Evolutionary conservation across 2,329 filamentous ascomycete genomes (phyloP), one percentile per base, ranked within the genome.

Genomic region (Penicillium freii): DNA sequence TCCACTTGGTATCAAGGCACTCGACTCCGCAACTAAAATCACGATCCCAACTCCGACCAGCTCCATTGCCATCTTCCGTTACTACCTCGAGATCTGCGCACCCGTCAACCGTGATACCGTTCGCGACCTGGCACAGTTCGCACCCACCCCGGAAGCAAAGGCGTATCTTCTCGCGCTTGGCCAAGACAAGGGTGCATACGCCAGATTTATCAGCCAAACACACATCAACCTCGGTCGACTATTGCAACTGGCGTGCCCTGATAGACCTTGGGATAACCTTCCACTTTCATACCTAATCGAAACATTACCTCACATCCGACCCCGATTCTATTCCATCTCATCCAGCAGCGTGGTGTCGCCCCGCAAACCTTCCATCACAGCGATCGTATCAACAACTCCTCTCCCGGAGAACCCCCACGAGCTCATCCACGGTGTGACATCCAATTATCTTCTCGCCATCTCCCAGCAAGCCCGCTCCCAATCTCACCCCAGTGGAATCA

Each of bases 311-410:
- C 94, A 94, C 80, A 85, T 96, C 54, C 91, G 96, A 73, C 91
- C 92, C 19, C 89, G 92, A 47, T 96, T 95, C 82, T 97, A 96
- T 80, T 97, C 92, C 50, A 96, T 97, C 75, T 96, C 92, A 2
- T 96, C 92, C 2, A 70, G 67, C 47, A 70, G 66, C 36, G 62
- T 69, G 1, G 61, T 72, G 31, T 64, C 15, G 91, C 92, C 70
- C 0, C 67, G 68, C 23, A 71, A 68, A 51, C 60, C 65, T 19
- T 89, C 92, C 50, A 88, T 97, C 69, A 97, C 93, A 10, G 92
- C 91, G 46, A 88, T 96, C 34, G 91, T 97, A 57, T 92, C 96
- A 71, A 88, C 86, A 9, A 82, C 90, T 59, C 75, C 84, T 43
- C 83, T 94, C 57, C 85, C 89, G 10, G 88, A 88, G 47, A 87